These are phyloP conservation scores for Aegilops longissima DNA, from an alignment of 176 grass and related monocot genomes.

Conservation along the genomic window DNA sequence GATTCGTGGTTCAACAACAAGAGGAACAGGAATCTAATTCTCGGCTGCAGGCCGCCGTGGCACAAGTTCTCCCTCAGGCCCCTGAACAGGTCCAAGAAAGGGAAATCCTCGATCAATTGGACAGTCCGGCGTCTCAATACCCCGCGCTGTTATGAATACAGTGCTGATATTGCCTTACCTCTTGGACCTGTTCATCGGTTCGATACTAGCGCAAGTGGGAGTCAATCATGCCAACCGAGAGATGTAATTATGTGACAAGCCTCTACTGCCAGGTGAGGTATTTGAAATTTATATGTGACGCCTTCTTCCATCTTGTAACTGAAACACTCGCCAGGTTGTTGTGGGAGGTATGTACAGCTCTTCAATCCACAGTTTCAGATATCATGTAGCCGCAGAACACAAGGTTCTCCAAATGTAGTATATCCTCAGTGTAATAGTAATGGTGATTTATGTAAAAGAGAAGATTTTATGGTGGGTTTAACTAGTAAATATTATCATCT, in stretches of 20 bases:
- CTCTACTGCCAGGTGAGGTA: neutral
- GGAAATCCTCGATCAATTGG: conserved; percentile 38
- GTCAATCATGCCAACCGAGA: neutral
- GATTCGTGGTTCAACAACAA: conserved; percentile 70
- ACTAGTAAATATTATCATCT: conserved; percentile 12
- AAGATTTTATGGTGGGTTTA: neutral
- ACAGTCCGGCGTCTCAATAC: conserved; percentile 33
- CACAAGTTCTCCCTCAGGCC: conserved; percentile 1
- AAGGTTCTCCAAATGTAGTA: conserved; percentile 17
- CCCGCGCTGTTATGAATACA: conserved; percentile 13
- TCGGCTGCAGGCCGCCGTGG: conserved; percentile 25
- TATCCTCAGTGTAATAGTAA: conserved; percentile 5
- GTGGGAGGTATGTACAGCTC: conserved; percentile 26
- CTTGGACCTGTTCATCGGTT: neutral
- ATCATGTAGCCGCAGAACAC: neutral
- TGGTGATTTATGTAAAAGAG: conserved; percentile 16
- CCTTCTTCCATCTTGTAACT: neutral
- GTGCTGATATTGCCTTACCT: neutral
- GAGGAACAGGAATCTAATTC: conserved; percentile 45
- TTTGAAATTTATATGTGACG: neutral
- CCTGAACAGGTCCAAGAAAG: conserved; percentile 37
- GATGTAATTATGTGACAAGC: neutral
- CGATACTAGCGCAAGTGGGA: neutral
- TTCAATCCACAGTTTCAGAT: neutral
- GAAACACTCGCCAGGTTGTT: conserved; percentile 22